These are phyloP conservation scores for Phytophthora hybrid DNA, from an alignment of 352 stramenopile species.

Conservation along the genomic window DNA sequence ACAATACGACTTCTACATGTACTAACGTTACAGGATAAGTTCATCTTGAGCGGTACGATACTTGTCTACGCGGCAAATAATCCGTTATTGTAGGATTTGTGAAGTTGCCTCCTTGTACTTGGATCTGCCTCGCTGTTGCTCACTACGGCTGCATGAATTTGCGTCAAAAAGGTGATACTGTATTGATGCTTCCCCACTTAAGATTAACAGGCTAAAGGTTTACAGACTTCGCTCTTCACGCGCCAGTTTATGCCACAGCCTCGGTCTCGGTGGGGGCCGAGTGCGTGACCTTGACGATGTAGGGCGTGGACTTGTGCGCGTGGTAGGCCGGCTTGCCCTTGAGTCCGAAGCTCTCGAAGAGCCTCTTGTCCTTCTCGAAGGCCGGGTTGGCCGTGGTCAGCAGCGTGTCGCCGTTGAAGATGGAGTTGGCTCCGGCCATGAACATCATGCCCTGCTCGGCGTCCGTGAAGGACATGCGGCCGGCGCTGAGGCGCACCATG, in stretches of 20 bases:
- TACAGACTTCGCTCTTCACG: constrained; percentile 30
- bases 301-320: constrained; percentile 80
- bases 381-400: constrained; percentile 97
- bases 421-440: constrained; percentile 98
- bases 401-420: constrained; percentile 99
- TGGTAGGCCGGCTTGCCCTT: constrained; percentile 96
- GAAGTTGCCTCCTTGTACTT: no score
- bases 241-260: constrained; percentile 43
- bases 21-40: no score
- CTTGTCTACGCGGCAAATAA: no score
- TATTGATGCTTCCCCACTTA: constrained; percentile 39
- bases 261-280: constrained; percentile 50
- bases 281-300: constrained; percentile 87
- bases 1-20: no score
- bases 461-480: constrained; percentile 97
- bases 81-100: no score
- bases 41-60: no score
- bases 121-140: no score
- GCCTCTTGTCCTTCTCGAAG: constrained; percentile 95
- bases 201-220: constrained; percentile 36
- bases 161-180: constrained; percentile 35
- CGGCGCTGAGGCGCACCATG: constrained; percentile 97
- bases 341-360: constrained; percentile 97
- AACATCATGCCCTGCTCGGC: constrained; percentile 98
- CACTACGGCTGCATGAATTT: not conserved